Conservation (phyloP, 75 land plant species). For the Ceratopteris richardii region DNA sequence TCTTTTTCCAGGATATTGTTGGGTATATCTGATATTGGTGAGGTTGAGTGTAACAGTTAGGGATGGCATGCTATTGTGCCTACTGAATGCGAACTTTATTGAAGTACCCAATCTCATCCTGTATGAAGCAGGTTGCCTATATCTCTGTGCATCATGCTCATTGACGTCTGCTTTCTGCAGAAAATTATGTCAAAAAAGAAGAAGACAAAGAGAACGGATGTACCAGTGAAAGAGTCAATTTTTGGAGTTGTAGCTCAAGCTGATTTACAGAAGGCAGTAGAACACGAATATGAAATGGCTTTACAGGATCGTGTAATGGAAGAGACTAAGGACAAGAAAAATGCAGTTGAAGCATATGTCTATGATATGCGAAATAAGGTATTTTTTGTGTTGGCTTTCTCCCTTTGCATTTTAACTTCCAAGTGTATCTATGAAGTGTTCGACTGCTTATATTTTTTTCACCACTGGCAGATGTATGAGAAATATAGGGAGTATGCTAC, state of each 20-base stretch:
- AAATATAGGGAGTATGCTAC: constrained; percentile 68
- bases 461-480: constrained; percentile 66
- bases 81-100: too few relatives aligned
- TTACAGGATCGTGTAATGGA: constrained; percentile 89
- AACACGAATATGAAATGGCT: constrained; percentile 86
- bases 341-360: constrained; percentile 94
- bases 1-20: too few relatives aligned
- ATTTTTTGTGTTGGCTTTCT: background rate
- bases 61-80: too few relatives aligned
- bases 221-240: constrained; percentile 51
- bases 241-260: constrained; percentile 42
- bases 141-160: too few relatives aligned
- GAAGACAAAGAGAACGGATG: constrained; percentile 63
- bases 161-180: too few relatives aligned
- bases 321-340: constrained; percentile 92
- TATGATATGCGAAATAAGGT: constrained; percentile 97
- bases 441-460: constrained; percentile 2
- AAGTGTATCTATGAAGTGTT: background rate
- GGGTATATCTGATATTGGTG: too few relatives aligned
- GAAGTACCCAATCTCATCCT: too few relatives aligned
- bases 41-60: too few relatives aligned
- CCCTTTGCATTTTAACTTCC: background rate
- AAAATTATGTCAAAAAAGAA: constrained; percentile 47
- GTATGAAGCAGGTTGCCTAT: too few relatives aligned
- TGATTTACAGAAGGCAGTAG: constrained; percentile 69